A percentile compares a stretch with the other conserved stretches of the same genome.
phyloP scores from a whole-genome alignment of 2,329 filamentous ascomycete species.

The Aureobasidium mangrovei region DNA sequence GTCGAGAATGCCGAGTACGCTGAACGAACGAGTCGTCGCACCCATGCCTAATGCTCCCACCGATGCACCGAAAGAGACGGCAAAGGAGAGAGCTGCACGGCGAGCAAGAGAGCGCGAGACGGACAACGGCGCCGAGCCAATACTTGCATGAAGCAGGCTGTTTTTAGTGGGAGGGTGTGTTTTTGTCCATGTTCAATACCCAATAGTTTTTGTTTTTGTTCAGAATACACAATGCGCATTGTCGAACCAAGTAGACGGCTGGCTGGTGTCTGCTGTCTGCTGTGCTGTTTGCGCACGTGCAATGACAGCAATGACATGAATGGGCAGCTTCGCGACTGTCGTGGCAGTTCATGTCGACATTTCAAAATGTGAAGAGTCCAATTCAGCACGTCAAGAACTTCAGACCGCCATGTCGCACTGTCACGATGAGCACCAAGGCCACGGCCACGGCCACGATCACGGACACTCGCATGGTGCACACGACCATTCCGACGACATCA shows the following conservation, averaged over 20 bases:
- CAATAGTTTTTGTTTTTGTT: background rate
- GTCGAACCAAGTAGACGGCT: no score
- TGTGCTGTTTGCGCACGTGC: constrained; percentile 1
- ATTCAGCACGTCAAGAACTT: background rate
- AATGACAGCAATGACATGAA: constrained; percentile 3
- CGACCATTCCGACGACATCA: constrained; percentile 87
- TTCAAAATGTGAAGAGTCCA: background rate
- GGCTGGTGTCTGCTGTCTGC: no score
- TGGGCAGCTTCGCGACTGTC: background rate
- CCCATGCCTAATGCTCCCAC: constrained; percentile 27
- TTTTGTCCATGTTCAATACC: constrained; percentile 7
- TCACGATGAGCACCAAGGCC: constrained; percentile 38
- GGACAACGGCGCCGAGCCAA: constrained; percentile 7
- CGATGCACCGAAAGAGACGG: constrained; percentile 24
- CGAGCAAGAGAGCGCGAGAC: constrained; percentile 21
- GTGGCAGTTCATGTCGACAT: background rate
- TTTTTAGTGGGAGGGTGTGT: background rate
- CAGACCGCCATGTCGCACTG: constrained; percentile 34
- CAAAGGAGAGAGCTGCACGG: constrained; percentile 23
- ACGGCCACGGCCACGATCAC: constrained; percentile 39
- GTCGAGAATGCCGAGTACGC: constrained; percentile 23
- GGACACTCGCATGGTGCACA: constrained; percentile 55
- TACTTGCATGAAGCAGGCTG: constrained; percentile 8
- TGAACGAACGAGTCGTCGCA: constrained; percentile 26
- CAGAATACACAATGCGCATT: no score